Percentiles rank a stretch among this genome's conserved stretches.
Conservation (phyloP, 805 yeast genomes). For the Candida nemodendra region DNA sequence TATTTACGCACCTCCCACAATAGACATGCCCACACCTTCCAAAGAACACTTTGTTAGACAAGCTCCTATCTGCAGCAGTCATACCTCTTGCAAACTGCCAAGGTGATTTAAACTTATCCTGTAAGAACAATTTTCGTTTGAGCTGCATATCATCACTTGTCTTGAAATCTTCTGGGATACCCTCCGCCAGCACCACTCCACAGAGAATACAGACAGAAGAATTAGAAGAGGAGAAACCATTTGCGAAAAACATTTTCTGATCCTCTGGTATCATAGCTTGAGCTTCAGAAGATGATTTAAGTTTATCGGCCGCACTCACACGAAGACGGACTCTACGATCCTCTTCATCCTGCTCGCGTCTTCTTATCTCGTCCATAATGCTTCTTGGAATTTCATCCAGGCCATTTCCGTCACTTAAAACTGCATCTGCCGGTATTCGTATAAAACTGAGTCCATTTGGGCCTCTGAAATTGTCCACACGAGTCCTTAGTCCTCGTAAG, state of each 20-base stretch:
- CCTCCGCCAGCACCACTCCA: conserved; percentile 70
- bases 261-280: conserved; percentile 16
- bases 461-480: conserved; percentile 6
- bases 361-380: conserved; percentile 29
- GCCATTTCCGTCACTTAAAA: conserved; percentile 2
- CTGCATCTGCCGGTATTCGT: conserved; percentile 1
- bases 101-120: conserved; percentile 49
- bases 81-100: conserved; percentile 54
- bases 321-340: conserved; percentile 24
- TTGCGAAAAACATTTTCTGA: conserved; percentile 15
- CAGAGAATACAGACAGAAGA: conserved; percentile 63
- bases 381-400: conserved; percentile 26
- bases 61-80: conserved; percentile 53
- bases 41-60: conserved; percentile 64
- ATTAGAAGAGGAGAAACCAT: conserved; percentile 34
- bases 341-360: conserved; percentile 30
- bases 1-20: conserved; percentile 81
- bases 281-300: conserved; percentile 15
- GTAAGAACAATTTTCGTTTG: conserved; percentile 29
- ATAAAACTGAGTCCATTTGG: conserved; percentile 8
- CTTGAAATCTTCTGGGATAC: conserved; percentile 55
- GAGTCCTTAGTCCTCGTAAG: conserved; percentile 4
- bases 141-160: conserved; percentile 18
- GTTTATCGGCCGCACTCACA: conserved; percentile 20
- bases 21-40: conserved; percentile 80